Evolutionary conservation across 345 rosid species (phyloP).

Genomic region (Eutrema japonicum): DNA sequence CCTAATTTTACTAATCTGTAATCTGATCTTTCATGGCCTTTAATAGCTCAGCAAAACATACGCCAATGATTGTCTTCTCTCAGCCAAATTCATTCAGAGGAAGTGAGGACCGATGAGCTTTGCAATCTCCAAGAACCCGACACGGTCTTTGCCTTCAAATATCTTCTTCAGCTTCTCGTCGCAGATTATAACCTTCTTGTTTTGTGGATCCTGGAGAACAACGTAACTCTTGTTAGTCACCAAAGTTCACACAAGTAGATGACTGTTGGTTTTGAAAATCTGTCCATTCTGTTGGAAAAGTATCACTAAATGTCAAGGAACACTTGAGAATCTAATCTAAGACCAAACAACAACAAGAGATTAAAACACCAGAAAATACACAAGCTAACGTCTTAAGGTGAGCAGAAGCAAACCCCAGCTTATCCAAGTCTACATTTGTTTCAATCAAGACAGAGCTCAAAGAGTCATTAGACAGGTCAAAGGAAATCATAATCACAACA

Average conservation of each 20-base stretch:
- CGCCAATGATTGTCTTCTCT: constrained; percentile 19
- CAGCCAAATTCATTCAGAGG: constrained; percentile 46
- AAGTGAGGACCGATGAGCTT: constrained; percentile 92
- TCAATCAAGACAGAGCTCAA: not conserved
- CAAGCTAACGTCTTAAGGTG: constrained; percentile 20
- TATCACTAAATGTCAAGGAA: constrained; percentile 4
- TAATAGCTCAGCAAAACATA: constrained; percentile 30
- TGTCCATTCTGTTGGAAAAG: not conserved
- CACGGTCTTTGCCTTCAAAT: constrained; percentile 72
- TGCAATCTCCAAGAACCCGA: constrained; percentile 88
- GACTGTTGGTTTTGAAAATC: not conserved
- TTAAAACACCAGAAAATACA: not conserved
- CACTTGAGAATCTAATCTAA: constrained; percentile 5
- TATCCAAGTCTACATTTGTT: not conserved
- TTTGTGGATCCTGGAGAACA: constrained; percentile 66
- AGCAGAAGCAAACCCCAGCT: not conserved
- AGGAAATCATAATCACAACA: not conserved
- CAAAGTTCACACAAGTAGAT: not conserved
- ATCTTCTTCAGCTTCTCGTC: constrained; percentile 98
- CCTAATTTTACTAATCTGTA: constrained; percentile 37
- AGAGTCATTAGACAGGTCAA: not conserved
- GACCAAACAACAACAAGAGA: not conserved
- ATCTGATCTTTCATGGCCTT: constrained; percentile 22
- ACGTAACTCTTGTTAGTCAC: constrained; percentile 23
- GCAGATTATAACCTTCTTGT: constrained; percentile 83